A percentile compares a stretch with the other conserved stretches of the same genome.
Conservation (phyloP, 345 rosid species). For the Triadica sebifera region DNA sequence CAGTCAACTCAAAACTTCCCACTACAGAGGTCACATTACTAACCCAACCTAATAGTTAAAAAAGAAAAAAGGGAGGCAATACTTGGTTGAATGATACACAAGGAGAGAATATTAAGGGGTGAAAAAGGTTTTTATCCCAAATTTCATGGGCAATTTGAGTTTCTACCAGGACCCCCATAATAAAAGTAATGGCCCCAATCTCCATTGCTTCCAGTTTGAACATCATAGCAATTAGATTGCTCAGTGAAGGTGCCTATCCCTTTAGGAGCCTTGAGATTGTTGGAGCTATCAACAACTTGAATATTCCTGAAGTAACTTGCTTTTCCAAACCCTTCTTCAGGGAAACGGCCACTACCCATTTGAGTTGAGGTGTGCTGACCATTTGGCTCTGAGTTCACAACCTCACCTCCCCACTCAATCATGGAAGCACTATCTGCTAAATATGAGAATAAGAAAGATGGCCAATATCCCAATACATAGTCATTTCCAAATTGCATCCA, state of each 20-base stretch:
- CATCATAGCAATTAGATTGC: constrained; percentile 91
- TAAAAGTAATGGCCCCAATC: constrained; percentile 99
- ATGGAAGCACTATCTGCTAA: constrained; percentile 84
- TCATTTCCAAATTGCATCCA: constrained; percentile 98
- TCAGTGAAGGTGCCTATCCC: constrained; percentile 89
- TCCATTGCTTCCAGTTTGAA: constrained; percentile 77
- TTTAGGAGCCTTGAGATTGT: constrained; percentile 91
- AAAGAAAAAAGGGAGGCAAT: constrained; percentile 18
- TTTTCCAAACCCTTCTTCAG: constrained; percentile 94
- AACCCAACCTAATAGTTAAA: constrained; percentile 35
- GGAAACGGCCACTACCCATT: constrained; percentile 94
- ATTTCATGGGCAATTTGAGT: constrained; percentile 61
- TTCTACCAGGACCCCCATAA: constrained; percentile 94
- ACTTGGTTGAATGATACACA: constrained; percentile 56
- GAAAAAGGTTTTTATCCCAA: background rate
- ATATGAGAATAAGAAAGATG: constrained; percentile 92
- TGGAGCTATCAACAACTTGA: constrained; percentile 81
- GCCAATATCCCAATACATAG: constrained; percentile 90
- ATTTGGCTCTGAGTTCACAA: constrained; percentile 79
- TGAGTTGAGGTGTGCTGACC: constrained; percentile 91
- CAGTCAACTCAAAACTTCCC: constrained; percentile 56
- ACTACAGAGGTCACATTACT: constrained; percentile 36
- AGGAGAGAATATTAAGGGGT: background rate
- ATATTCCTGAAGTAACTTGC: constrained; percentile 88
- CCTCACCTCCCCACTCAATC: constrained; percentile 99